Evolutionary conservation across 768 basidiomycete species (phyloP).

Genomic region (Clitopilus hobsonii): DNA sequence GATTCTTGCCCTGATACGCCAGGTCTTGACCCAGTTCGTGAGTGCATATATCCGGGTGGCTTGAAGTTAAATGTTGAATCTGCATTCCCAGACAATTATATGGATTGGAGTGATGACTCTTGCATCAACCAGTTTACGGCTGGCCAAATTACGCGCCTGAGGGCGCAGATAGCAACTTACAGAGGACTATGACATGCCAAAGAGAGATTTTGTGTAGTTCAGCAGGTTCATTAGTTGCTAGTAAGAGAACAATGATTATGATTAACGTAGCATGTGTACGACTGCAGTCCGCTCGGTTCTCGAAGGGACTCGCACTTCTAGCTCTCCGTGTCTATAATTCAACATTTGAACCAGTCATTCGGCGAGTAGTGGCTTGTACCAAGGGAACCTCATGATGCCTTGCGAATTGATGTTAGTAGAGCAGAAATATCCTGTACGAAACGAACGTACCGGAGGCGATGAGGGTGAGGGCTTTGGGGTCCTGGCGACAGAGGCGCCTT

Average conservation of each 20-base stretch:
- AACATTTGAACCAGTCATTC: no score
- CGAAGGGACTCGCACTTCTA: no score
- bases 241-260: neutral
- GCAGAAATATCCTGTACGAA: no score
- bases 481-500: conserved; percentile 41
- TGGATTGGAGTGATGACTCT: conserved; percentile 31
- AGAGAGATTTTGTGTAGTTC: no score
- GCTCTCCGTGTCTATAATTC: no score
- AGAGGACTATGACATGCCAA: conserved; percentile 3
- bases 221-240: neutral
- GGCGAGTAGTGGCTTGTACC: no score
- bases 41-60: conserved; percentile 1
- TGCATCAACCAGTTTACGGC: conserved; percentile 34
- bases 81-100: conserved; percentile 24
- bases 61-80: neutral
- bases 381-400: no score
- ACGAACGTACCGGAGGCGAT: neutral
- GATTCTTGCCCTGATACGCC: conserved; percentile 24
- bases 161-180: conserved; percentile 27
- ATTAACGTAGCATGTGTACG: conserved; percentile 1
- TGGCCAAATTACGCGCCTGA: conserved; percentile 29
- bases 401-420: no score
- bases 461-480: neutral
- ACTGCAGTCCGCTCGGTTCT: no score
- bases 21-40: conserved; percentile 30